These are phyloP conservation scores for Eucalyptus camaldulensis DNA, from an alignment of 345 rosid genomes.

Conservation along the genomic window DNA sequence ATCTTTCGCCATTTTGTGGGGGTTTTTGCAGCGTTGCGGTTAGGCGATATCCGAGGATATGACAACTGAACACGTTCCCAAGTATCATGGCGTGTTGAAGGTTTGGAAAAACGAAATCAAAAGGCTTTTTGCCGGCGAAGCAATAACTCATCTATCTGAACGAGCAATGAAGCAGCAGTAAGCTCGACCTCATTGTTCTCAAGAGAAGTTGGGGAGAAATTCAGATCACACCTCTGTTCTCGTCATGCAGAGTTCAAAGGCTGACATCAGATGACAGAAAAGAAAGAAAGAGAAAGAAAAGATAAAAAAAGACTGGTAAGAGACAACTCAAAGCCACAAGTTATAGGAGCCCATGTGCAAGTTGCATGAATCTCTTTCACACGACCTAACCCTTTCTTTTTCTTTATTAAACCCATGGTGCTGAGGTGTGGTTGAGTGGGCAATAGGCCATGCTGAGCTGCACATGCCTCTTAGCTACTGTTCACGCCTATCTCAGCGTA, in stretches of 20 bases:
- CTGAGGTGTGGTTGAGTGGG: not conserved
- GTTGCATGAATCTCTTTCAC: not conserved
- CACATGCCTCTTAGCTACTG: not conserved
- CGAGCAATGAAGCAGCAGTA: not conserved
- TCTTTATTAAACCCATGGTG: not conserved
- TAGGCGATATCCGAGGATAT: not conserved
- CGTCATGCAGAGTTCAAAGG: not conserved
- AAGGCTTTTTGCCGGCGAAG: not conserved
- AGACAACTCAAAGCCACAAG: not conserved
- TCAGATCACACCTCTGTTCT: not conserved
- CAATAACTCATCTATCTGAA: not conserved
- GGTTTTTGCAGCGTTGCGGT: not conserved
- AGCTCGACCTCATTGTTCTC: not conserved
- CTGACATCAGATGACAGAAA: not conserved
- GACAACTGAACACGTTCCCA: not conserved
- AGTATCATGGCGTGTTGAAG: not conserved
- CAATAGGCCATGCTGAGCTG: not conserved
- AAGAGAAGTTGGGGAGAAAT: not conserved
- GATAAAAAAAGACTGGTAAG: not conserved
- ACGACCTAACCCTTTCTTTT: not conserved
- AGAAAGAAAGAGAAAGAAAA: not conserved
- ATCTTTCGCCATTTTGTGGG: not conserved
- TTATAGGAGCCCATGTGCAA: not conserved
- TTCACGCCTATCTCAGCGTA: not conserved
- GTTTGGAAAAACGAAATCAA: not conserved